Evolutionary conservation across 148 eudicot species (phyloP).

Genomic region (Dysphania ambrosioides): DNA sequence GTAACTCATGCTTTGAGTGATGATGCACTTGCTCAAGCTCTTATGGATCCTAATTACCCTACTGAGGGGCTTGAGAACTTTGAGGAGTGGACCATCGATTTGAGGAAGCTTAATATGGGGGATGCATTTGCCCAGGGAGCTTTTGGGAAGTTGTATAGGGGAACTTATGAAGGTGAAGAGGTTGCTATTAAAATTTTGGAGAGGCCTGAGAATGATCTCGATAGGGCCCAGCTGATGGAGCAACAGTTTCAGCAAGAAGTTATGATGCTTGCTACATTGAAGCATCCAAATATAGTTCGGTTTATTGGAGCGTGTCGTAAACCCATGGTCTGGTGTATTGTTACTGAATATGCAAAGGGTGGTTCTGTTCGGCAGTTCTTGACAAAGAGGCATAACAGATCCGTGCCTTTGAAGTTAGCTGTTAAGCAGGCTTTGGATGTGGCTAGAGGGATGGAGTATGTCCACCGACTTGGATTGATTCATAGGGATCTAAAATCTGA

Average conservation of each 20-base stretch:
- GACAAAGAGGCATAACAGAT: slow-evolving; percentile 71
- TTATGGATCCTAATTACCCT: slow-evolving; percentile 70
- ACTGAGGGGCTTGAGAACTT: slow-evolving; percentile 78
- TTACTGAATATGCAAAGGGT: slow-evolving; percentile 96
- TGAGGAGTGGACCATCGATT: slow-evolving; percentile 93
- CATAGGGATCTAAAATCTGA: slow-evolving; percentile 94
- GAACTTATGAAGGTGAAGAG: slow-evolving; percentile 89
- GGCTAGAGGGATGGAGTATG: slow-evolving; percentile 98
- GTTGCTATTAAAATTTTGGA: slow-evolving; percentile 97
- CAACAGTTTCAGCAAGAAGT: slow-evolving; percentile 99
- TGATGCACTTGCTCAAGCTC: slow-evolving; percentile 88
- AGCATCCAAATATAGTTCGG: slow-evolving; percentile 89
- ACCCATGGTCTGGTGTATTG: slow-evolving; percentile 99
- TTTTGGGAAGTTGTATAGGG: slow-evolving; percentile 91
- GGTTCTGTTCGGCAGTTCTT: slow-evolving; percentile 94
- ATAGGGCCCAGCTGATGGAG: slow-evolving; percentile 88
- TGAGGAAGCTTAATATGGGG: slow-evolving; percentile 89
- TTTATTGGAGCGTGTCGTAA: slow-evolving; percentile 94
- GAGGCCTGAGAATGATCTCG: slow-evolving; percentile 88
- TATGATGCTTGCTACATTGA: slow-evolving; percentile 91
- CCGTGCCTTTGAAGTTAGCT: slow-evolving; percentile 87
- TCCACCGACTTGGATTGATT: slow-evolving; percentile 75
- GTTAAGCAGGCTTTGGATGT: slow-evolving; percentile 98
- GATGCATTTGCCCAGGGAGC: slow-evolving; percentile 97
- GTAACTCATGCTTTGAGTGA: slow-evolving; percentile 78